Base-by-base conservation (phyloP, 2,329 filamentous ascomycete genomes). In the Colletotrichum australisinense region DNA sequence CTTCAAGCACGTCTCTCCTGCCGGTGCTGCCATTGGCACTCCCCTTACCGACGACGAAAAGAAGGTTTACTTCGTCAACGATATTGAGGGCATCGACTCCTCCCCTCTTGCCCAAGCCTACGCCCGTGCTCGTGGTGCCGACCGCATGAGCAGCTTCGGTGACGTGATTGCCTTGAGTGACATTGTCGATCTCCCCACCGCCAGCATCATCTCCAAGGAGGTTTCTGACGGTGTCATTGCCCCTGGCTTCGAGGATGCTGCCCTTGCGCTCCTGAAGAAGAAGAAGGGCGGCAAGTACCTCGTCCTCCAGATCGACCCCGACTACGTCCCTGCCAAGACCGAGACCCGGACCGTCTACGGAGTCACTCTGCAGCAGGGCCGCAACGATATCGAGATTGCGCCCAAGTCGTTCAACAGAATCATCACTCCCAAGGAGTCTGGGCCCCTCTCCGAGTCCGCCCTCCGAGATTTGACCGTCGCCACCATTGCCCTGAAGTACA, bases 231-330 rank as follows among this genome's bases (percentile, higher is more conserved):
- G 97, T 84, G 93, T 99, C 69, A 95, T 99, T 79, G 97, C 97
- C 46, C 94, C 97, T 46, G 93, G 91, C 30, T 99, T 97, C 84
- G 90, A 94, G 75, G 89, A 91, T 42, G 95, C 94, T 76, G 97
- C 97, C 22, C 90, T 98, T 22, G 94, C 94, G 80, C 95, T 99
- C 75, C 90, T 99, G 76, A 93, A 92, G 85, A 98, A 98, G 91
- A 99, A 99, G 90, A 99, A 99, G 90, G 95, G 93, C 67, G 97
- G 97, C 81, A 97, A 95, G 84, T 99, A 98, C 87, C 92, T 98
- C 59, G 94, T 98, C 59, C 92, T 98, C 55, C 92, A 98, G 86
- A 98, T 99, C 87, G 95, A 99, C 81, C 91, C 94, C 65, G 90
- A 93, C 78, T 98, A 95, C 85, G 90, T 90, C 76, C 96, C 97